Base-by-base conservation (phyloP, 352 stramenopile genomes). In the Peronosclerospora sorghi region DNA sequence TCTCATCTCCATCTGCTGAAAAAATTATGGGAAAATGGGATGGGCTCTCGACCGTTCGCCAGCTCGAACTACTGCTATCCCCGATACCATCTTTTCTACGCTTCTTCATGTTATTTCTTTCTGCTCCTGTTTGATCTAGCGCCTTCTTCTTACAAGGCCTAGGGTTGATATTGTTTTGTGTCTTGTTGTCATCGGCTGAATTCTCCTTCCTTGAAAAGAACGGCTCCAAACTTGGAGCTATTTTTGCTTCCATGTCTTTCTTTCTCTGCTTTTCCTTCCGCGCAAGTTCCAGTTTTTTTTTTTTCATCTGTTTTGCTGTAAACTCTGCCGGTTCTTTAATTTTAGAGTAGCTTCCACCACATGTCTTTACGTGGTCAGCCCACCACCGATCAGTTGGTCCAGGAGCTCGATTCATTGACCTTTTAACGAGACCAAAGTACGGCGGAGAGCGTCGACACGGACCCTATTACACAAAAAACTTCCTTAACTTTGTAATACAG, bases 361-460 rank as follows among this genome's bases (percentile, higher is more conserved):
- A 91, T 21, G 55, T 65, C 29, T 56, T 66, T 55, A 85, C 32
- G 29, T 91, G 79, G 10, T 84, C 65, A 10, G 56, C 32, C 76
- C 76, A 91, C 79, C 79, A 91, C 4, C 47, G 55, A 56, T 91
- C 79, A 23, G 63, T 69, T 9, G 75, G 68, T 4, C 79, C 69
- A 17, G 83, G 83, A n/a, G 68, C 51, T 0, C 83, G 68, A 38
- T 95, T 95, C 79, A 94, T 94, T 13, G 77, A 61, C 8, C 83
- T 70, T 61, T 92, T 94, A 4, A 95, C 83, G 4, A 83, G 37
- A 0, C 83, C 83, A 62, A 83, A 94, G 56, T 87, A 90, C 13
- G 83, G 83, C 13, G 44, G 48, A 21, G 60, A 52, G 1, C 42
- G 48, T 26, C 64, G 71, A 34, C 83, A 95, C 0, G 62, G 49